phyloP scores from a whole-genome alignment of 805 yeast species.

The Isabelozyma pseudorhagii region DNA sequence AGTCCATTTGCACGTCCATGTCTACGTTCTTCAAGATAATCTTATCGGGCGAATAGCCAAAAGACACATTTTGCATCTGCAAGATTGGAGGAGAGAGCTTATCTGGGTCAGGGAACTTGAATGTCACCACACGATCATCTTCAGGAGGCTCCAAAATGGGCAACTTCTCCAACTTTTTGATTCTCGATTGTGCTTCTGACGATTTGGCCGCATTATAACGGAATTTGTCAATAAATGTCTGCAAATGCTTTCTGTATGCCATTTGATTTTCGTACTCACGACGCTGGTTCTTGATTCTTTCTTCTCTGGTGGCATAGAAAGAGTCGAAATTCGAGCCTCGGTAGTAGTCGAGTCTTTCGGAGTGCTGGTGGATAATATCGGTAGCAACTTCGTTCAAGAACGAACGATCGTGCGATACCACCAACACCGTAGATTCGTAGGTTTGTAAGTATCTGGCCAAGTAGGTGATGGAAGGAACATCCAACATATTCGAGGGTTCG shows the following conservation, averaged over 20 bases:
- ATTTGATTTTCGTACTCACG: constrained; percentile 97
- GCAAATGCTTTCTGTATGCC: constrained; percentile 93
- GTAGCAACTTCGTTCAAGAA: constrained; percentile 97
- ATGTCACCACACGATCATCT: constrained; percentile 79
- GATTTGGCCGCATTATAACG: constrained; percentile 98
- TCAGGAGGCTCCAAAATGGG: constrained; percentile 94
- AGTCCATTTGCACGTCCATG: constrained; percentile 86
- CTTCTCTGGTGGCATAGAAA: constrained; percentile 91
- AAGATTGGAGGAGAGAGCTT: constrained; percentile 89
- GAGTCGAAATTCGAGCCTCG: constrained; percentile 91
- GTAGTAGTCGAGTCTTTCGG: constrained; percentile 94
- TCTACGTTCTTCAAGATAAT: constrained; percentile 75
- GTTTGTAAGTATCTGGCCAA: constrained; percentile 85
- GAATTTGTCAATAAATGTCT: constrained; percentile 91
- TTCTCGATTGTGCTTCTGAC: constrained; percentile 96
- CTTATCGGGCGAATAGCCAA: constrained; percentile 72
- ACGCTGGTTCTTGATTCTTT: constrained; percentile 86
- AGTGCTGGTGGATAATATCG: constrained; percentile 96
- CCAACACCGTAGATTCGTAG: constrained; percentile 88
- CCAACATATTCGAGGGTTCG: constrained; percentile 99
- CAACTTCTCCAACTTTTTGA: constrained; percentile 91
- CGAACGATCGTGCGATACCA: constrained; percentile 97
- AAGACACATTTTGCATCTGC: constrained; percentile 80
- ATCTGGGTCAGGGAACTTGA: constrained; percentile 95
- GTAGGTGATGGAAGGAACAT: constrained; percentile 96